Base-by-base conservation (phyloP, 108 stramenopile genomes). In the Skeletonema tropicum region DNA sequence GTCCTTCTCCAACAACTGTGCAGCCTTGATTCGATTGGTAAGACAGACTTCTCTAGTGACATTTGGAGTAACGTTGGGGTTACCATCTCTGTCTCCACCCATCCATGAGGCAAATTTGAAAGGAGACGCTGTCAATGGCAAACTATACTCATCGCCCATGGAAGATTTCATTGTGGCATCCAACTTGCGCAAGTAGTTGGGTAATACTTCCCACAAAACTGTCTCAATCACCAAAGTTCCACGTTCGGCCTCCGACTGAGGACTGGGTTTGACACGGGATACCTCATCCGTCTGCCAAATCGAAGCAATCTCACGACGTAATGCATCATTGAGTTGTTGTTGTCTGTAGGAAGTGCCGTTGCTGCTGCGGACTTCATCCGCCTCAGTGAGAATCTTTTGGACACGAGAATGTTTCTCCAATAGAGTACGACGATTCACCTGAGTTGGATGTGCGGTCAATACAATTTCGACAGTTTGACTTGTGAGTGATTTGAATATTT, bases 1-100 rank as follows among this genome's bases (percentile, higher is more conserved):
- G 60, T 97, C 95, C 55, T 79, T 68, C 33, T 82, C 68, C 48
- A 97, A 80, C 57, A 98, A 75, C 9, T 64, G 25, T 3, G 97
- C 96, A 14, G 95, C 98, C 72, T 93, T 90, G 52, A 89, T 83
- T 15, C 98, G 89, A 46, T 96, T 89, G 39, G 82, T 85, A 14
- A 95, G 64, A 38, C 86, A 85, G 3, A 98, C 97, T 60, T 92
- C 89, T 12, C 90, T 87, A 25, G 98, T 99, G 4, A 94, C 94
- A 39, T 88, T 73, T 2, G 98, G 92, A 12, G 94, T 95, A 8
- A 99, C 98, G 66, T 98, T 98, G 11, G 98, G 98, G 84, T 99
- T 99, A 5, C 98, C 98, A 74, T 99, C 98, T 13, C 98, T 77
- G 77, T 98, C 98, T 35, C 98, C 98, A 10, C 97, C 98, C 97